These are phyloP conservation scores for Lolium rigidum DNA, from an alignment of 176 grass and related monocot genomes.

Conservation along the genomic window DNA sequence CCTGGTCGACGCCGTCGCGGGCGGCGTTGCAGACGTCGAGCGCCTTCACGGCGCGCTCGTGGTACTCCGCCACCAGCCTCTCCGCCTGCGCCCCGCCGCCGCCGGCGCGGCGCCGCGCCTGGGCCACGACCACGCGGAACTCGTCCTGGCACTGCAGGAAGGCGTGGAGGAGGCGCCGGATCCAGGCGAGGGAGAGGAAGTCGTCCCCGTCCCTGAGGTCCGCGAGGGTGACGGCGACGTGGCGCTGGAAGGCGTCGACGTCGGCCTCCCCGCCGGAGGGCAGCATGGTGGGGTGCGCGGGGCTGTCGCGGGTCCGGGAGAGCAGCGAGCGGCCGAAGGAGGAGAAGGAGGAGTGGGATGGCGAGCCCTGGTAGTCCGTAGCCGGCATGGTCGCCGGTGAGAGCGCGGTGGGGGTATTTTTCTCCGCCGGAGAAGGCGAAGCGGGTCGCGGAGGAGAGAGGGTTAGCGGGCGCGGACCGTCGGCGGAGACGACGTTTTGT, in stretches of 20 bases:
- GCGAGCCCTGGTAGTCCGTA: slow-evolving; percentile 73
- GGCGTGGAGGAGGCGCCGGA: slow-evolving; percentile 75
- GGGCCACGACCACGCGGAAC: slow-evolving; percentile 55
- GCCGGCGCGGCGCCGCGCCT: slow-evolving; percentile 42
- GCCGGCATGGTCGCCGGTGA: slow-evolving; percentile 69
- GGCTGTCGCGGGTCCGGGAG: slow-evolving; percentile 65
- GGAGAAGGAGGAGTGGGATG: slow-evolving; percentile 58
- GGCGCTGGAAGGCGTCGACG: slow-evolving; percentile 71
- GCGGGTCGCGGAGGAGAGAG: slow-evolving; percentile 11
- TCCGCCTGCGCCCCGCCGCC: slow-evolving; percentile 41
- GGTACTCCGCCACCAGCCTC: slow-evolving; percentile 59
- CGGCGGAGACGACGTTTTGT: neutral
- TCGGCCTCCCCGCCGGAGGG: slow-evolving; percentile 31
- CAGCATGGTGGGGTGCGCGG: slow-evolving; percentile 38
- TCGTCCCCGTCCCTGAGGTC: slow-evolving; percentile 43
- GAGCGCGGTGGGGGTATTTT: neutral
- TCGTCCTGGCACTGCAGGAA: slow-evolving; percentile 79
- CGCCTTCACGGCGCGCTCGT: slow-evolving; percentile 84
- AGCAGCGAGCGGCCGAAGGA: slow-evolving; percentile 70
- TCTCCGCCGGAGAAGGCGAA: slow-evolving; percentile 4
- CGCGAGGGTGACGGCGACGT: slow-evolving; percentile 54
- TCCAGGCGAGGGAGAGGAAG: slow-evolving; percentile 70
- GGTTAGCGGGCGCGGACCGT: slow-evolving; percentile 5
- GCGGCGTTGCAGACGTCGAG: slow-evolving; percentile 97
- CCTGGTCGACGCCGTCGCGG: slow-evolving; percentile 77